Percentiles rank a stretch among this genome's conserved stretches.
These are phyloP conservation scores for Metschnikowia aberdeeniae DNA, from an alignment of 805 yeast species.

Conservation along the genomic window DNA sequence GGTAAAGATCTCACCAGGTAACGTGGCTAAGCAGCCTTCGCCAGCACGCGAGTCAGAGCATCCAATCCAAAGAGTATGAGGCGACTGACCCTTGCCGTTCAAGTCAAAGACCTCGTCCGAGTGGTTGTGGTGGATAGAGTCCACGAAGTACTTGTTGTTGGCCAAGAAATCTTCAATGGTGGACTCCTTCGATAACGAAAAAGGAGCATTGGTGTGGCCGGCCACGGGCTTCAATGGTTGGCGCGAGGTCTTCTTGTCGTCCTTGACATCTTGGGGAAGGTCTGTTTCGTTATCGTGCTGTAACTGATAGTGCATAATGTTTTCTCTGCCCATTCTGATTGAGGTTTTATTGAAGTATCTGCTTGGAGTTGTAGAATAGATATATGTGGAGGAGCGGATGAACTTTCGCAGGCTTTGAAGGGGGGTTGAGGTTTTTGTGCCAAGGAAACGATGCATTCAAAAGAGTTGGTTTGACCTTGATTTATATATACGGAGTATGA, in stretches of 20 bases:
- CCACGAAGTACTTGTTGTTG: constrained; percentile 19
- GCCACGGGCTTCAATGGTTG: constrained; percentile 14
- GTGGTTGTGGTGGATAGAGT: constrained; percentile 19
- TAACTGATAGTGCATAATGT: constrained; percentile 36
- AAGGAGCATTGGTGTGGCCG: constrained; percentile 33
- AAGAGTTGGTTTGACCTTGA: background rate
- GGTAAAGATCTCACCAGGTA: constrained; percentile 21
- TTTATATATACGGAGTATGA: constrained; percentile 2
- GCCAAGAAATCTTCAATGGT: constrained; percentile 17
- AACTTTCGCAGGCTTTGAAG: background rate
- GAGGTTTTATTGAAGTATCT: constrained; percentile 1
- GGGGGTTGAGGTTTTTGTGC: background rate
- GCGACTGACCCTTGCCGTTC: constrained; percentile 20
- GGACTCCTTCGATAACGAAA: constrained; percentile 40
- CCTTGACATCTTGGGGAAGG: constrained; percentile 14
- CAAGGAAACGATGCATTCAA: constrained; percentile 1
- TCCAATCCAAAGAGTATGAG: constrained; percentile 22
- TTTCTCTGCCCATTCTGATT: constrained; percentile 39
- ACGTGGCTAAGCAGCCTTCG: constrained; percentile 17
- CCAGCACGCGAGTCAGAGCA: constrained; percentile 21
- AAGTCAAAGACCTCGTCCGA: constrained; percentile 17
- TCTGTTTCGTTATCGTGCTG: constrained; percentile 39
- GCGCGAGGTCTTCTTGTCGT: constrained; percentile 4
- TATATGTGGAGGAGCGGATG: background rate
- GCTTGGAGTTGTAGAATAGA: background rate